Conservation (phyloP, 176 grass and related monocot genomes). For the Hyparrhenia diplandra region DNA sequence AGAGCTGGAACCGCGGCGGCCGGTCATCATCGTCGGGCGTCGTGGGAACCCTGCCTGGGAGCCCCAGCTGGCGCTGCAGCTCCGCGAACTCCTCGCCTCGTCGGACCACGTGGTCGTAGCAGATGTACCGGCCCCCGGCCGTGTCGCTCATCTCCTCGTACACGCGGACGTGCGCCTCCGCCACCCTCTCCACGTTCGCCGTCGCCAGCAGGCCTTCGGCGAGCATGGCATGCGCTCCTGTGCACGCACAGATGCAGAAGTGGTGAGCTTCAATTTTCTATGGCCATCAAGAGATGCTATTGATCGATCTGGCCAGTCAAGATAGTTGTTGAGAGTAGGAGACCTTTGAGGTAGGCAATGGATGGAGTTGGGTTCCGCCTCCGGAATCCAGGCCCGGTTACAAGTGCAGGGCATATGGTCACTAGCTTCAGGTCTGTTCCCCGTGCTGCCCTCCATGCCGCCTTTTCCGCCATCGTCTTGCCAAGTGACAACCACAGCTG, state of each 20-base stretch:
- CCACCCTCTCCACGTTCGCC: slow-evolving; percentile 58
- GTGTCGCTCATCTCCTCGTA: slow-evolving; percentile 72
- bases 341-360: slow-evolving; percentile 96
- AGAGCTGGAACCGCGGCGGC: slow-evolving; percentile 58
- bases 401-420: slow-evolving; percentile 68
- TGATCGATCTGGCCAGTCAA: neutral
- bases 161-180: slow-evolving; percentile 83
- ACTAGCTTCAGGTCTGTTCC: slow-evolving; percentile 84
- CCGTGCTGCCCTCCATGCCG: slow-evolving; percentile 80
- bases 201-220: slow-evolving; percentile 71
- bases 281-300: neutral
- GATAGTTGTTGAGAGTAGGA: neutral
- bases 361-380: slow-evolving; percentile 78
- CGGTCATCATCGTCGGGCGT: neutral
- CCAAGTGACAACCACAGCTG: slow-evolving; percentile 87
- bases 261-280: neutral
- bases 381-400: slow-evolving; percentile 75
- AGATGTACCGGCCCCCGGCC: slow-evolving; percentile 87
- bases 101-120: slow-evolving; percentile 75
- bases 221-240: slow-evolving; percentile 80
- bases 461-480: slow-evolving; percentile 94
- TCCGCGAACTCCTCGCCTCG: slow-evolving; percentile 64
- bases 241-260: neutral
- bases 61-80: slow-evolving; percentile 78
- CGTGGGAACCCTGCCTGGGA: slow-evolving; percentile 5